Evolutionary conservation across 2,329 filamentous ascomycete genomes (phyloP), one percentile per base, ranked within the genome.

Genomic region (Colletotrichum somersetense): DNA sequence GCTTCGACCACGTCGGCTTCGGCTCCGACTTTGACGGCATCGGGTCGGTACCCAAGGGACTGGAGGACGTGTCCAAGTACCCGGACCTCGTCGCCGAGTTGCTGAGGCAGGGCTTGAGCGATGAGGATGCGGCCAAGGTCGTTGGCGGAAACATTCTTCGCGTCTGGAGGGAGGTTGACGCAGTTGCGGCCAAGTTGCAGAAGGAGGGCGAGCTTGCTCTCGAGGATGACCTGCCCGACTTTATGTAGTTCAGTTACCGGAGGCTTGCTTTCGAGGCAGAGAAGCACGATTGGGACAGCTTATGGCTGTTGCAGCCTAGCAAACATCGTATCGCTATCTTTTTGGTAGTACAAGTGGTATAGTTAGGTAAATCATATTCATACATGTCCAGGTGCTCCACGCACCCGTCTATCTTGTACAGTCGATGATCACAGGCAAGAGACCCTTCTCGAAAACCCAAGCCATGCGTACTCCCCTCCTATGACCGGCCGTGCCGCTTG

Each of bases 1-100:
- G 96, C 3, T 98, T 92, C 76, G 92, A 95, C 52, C 89, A 97
- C 79, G 94, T 98, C 20, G 96, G 95, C 0, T 82, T 98, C 23
- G 96, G 96, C 0, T 95, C 92, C 64, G 96, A 98, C 80, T 98
- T 95, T 79, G 95, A 98, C 79, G 96, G 90, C 11, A 95, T 95
- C 68, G 78, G 80, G 1, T 80, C 76, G 1, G 91, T 91, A 5
- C 94, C 95, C 0, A 79, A 84, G 66, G 96, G 95, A 0, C 81
- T 98, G 59, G 93, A 96, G 48, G 95, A 97, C 80, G 94, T 97
- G 8, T 91, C 91, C 61, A 94, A 93, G 79, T 97, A 92, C 77
- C 95, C 95, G 0, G 89, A 91, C 68, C 82, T 98, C 56, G 88
- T 98, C 11, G 90, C 89, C 4, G 93, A 94, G 81, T 81, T 98